Conservation (phyloP, 2,329 filamentous ascomycete species). For the Fusarium acutatum region DNA sequence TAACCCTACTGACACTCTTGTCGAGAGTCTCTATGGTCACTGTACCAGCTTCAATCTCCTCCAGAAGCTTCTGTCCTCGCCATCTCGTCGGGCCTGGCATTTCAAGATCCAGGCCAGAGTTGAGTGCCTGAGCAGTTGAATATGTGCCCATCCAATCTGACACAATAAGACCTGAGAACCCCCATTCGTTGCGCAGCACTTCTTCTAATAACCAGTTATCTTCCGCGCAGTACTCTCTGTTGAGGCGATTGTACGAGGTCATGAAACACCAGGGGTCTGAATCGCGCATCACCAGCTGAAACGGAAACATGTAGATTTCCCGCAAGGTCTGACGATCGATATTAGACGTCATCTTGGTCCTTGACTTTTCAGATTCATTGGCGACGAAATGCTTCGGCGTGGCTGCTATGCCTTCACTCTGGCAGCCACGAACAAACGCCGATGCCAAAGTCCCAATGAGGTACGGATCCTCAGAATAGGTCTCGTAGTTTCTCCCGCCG, state of each 20-base stretch:
- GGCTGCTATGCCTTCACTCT: constrained; percentile 1
- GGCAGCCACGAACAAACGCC: constrained; percentile 2
- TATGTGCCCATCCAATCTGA: constrained; percentile 14
- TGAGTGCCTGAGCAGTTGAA: background rate
- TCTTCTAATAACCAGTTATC: background rate
- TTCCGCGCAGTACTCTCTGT: background rate
- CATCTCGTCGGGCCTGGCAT: constrained; percentile 7
- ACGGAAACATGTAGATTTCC: constrained; percentile 6
- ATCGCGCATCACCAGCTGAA: background rate
- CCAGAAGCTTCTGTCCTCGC: background rate
- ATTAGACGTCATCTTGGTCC: constrained; percentile 9
- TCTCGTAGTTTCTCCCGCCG: constrained; percentile 5
- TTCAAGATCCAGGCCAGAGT: background rate
- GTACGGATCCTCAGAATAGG: constrained; percentile 2
- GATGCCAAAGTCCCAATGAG: background rate
- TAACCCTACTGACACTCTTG: background rate
- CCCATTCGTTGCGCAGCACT: background rate
- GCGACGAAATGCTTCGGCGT: constrained; percentile 9
- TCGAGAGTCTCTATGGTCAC: background rate
- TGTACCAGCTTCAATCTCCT: background rate
- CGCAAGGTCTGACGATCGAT: background rate
- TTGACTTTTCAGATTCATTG: background rate
- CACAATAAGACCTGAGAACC: background rate
- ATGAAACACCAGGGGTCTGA: constrained; percentile 15
- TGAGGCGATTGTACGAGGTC: constrained; percentile 1